Conservation (phyloP, 108 stramenopile species). For the Pseudonitzschia multistriata region DNA sequence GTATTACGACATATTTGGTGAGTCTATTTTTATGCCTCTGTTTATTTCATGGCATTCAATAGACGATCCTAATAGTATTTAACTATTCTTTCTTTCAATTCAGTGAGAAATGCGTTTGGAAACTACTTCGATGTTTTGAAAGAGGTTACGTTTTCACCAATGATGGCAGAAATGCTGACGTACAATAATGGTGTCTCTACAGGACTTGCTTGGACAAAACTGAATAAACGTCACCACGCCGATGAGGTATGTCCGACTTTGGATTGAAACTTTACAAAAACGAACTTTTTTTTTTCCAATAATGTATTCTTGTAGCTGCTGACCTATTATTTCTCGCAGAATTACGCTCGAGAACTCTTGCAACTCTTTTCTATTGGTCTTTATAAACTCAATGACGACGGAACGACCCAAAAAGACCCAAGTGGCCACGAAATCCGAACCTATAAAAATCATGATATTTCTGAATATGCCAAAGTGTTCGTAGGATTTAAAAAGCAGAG, state of each 20-base stretch:
- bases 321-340: not conserved
- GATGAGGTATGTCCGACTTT: slow-evolving; percentile 15
- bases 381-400: slow-evolving; percentile 42
- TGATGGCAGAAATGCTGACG: slow-evolving; percentile 70
- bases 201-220: slow-evolving; percentile 41
- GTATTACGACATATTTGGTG: slow-evolving; percentile 66
- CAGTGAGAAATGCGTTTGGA: slow-evolving; percentile 74
- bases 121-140: slow-evolving; percentile 68
- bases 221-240: slow-evolving; percentile 19
- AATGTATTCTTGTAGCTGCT: not conserved
- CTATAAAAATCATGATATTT: slow-evolving; percentile 51
- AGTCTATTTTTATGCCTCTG: slow-evolving; percentile 12
- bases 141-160: slow-evolving; percentile 64
- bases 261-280: not conserved
- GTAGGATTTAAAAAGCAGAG: slow-evolving; percentile 42
- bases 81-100: not conserved
- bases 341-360: slow-evolving; percentile 46
- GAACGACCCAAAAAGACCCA: slow-evolving; percentile 30
- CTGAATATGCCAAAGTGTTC: slow-evolving; percentile 46
- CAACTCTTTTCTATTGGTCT: slow-evolving; percentile 58
- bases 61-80: too few species aligned
- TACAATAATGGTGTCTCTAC: slow-evolving; percentile 46
- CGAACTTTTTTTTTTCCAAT: slow-evolving; percentile 8
- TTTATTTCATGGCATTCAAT: not conserved
- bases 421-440: slow-evolving; percentile 18